Conservation (phyloP, 2,329 filamentous ascomycete species). For the Chrysoporthe puriensis region DNA sequence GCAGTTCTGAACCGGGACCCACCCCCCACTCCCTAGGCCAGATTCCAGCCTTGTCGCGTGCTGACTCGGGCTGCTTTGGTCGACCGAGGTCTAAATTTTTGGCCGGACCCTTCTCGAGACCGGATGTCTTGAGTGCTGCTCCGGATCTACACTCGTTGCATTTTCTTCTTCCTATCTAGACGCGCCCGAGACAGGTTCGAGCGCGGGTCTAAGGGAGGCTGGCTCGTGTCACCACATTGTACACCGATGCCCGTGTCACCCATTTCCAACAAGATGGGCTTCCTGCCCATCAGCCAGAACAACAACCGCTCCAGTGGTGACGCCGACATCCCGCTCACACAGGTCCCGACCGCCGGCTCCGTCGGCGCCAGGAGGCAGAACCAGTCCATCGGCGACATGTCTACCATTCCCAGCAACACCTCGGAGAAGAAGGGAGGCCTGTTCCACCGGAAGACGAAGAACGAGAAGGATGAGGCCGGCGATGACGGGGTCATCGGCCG, state of each 20-base stretch:
- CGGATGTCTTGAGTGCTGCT: not conserved
- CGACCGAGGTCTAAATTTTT: not conserved
- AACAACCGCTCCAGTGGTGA: constrained; percentile 37
- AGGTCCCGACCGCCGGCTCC: constrained; percentile 59
- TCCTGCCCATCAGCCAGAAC: constrained; percentile 45
- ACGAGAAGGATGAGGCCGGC: constrained; percentile 38
- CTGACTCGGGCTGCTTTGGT: not conserved
- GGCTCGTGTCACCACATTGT: not conserved
- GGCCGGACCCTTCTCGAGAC: not conserved
- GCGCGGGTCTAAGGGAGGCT: not conserved
- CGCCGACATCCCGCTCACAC: constrained; percentile 57
- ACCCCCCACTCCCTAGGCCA: not conserved
- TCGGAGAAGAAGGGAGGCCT: constrained; percentile 51
- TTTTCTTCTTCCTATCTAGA: not conserved
- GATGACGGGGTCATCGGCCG: constrained; percentile 47
- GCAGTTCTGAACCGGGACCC: not conserved
- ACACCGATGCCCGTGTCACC: constrained; percentile 29
- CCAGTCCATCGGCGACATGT: constrained; percentile 41
- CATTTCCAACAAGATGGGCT: constrained; percentile 45
- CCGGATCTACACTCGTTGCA: not conserved
- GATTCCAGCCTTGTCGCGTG: constrained; percentile 10
- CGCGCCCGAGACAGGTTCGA: constrained; percentile 7
- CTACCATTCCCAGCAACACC: constrained; percentile 30
- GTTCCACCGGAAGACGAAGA: constrained; percentile 41
- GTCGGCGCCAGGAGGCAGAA: constrained; percentile 48